Base-by-base conservation (phyloP, 2,329 filamentous ascomycete genomes). In the Sclerotinia glacialis region DNA sequence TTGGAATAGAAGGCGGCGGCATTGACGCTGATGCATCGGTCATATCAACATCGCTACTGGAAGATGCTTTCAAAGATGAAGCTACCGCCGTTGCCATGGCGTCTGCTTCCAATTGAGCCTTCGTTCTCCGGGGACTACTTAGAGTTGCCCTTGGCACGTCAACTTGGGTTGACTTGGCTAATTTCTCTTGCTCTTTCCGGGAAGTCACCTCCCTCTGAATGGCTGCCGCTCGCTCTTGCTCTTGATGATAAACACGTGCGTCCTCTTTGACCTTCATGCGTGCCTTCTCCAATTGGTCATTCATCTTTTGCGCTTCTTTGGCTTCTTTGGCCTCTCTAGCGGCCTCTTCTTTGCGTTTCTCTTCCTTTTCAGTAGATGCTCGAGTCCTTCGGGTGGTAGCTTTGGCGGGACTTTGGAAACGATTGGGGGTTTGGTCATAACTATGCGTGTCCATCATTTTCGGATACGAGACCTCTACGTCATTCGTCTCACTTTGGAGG, bases 231-330 rank as follows among this genome's bases (percentile, higher is more conserved):
- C 78, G 82, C 69, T 87, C 84, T 70, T 86, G 83, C 69, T 87
- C 84, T 70, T 85, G 79, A 74, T 80, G 85, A 69, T 85, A 86
- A 3, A 83, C 78, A 21, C 81, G 80, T 8, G 86, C 89, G 75
- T 90, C 91, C 71, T 89, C 85, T 7, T 88, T 83, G 74, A 92
- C 89, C 77, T 89, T 89, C 71, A 88, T 85, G 11, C 89, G 85
- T 53, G 84, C 86, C 73, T 88, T 90, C 70, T 90, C 87, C 3
- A 85, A 81, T 71, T 87, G 85, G 61, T 88, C 86, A 21, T 83
- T 84, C 71, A 85, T 80, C 31, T 83, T 83, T 71, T 85, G 84
- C 54, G 86, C 82, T 70, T 90, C 87, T 74, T 81, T 83, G 66
- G 90, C 76, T 59, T 85, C 82, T 74, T 86, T 90, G 69, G 88